These are phyloP conservation scores for Macrophomina phaseolina DNA, from an alignment of 2,329 filamentous ascomycete genomes.

Conservation along the genomic window DNA sequence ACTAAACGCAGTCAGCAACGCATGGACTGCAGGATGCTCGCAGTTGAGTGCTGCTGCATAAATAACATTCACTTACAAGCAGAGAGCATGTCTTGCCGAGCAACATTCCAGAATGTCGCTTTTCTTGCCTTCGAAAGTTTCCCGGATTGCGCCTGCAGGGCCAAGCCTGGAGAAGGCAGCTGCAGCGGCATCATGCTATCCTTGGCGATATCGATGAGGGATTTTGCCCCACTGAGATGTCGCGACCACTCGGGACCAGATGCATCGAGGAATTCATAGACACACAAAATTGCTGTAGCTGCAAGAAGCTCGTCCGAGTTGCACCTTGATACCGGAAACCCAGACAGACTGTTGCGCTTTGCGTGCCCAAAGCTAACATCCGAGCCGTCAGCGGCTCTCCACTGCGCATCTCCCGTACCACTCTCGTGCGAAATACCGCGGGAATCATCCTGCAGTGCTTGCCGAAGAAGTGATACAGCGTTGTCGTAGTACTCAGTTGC, in stretches of 20 bases:
- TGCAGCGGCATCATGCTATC: constrained; percentile 55
- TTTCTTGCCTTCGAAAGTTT: constrained; percentile 59
- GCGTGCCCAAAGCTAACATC: constrained; percentile 31
- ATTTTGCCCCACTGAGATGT: constrained; percentile 70
- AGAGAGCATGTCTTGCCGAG: constrained; percentile 68
- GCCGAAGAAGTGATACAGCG: constrained; percentile 57
- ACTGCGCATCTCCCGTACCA: constrained; percentile 28
- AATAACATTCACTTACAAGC: constrained; percentile 55
- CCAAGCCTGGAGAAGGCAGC: constrained; percentile 46
- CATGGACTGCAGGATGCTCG: no score
- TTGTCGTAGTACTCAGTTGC: constrained; percentile 66
- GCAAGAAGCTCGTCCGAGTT: constrained; percentile 67
- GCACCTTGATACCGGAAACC: constrained; percentile 44
- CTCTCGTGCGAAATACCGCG: constrained; percentile 36
- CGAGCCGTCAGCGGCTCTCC: constrained; percentile 25
- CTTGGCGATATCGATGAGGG: constrained; percentile 62
- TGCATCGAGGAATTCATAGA: constrained; percentile 71
- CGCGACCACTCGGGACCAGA: constrained; percentile 67
- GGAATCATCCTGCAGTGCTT: constrained; percentile 43
- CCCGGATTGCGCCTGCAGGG: constrained; percentile 33
- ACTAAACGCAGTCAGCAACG: constrained; percentile 39
- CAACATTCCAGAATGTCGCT: constrained; percentile 72
- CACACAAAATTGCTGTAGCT: constrained; percentile 69
- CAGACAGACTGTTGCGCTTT: constrained; percentile 52
- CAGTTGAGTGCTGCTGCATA: no score